Evolutionary conservation across 176 grass and related monocot genomes (phyloP).

Genomic region (Aegilops tauschii): DNA sequence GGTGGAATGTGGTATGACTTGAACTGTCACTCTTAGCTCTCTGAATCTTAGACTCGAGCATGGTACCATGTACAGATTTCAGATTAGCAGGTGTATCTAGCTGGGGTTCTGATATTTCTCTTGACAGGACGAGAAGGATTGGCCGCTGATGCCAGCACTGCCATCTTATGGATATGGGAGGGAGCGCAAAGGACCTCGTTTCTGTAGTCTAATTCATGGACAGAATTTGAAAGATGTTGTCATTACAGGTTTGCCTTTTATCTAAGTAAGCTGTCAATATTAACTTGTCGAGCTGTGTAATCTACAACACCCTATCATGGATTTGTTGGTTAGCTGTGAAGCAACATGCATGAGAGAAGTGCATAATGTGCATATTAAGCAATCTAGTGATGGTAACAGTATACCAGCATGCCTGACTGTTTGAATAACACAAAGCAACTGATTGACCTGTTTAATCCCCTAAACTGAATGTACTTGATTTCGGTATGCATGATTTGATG

Average conservation of each 20-base stretch:
- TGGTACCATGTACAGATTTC: not conserved
- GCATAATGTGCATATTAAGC: not conserved
- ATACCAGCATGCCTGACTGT: not conserved
- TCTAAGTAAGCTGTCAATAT: constrained; percentile 18
- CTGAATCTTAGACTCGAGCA: not conserved
- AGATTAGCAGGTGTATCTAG: constrained; percentile 5
- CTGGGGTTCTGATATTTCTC: constrained; percentile 14
- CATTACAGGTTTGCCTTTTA: constrained; percentile 60
- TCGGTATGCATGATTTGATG: not conserved
- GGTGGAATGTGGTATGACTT: not conserved
- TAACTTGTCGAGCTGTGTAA: not conserved
- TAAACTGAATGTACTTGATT: constrained; percentile 1
- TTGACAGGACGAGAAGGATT: constrained; percentile 74
- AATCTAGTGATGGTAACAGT: not conserved
- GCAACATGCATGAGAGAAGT: constrained; percentile 10
- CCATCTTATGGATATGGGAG: constrained; percentile 94
- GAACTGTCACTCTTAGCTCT: not conserved
- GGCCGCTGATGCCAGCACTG: constrained; percentile 77
- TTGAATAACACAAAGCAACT: not conserved
- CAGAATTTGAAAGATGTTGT: constrained; percentile 88
- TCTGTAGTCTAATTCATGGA: constrained; percentile 94
- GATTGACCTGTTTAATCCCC: not conserved
- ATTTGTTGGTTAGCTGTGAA: constrained; percentile 1
- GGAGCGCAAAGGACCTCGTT: constrained; percentile 81
- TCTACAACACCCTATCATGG: not conserved